phyloP scores from a whole-genome alignment of 2,329 filamentous ascomycete genomes.

The Didymella segeticola region DNA sequence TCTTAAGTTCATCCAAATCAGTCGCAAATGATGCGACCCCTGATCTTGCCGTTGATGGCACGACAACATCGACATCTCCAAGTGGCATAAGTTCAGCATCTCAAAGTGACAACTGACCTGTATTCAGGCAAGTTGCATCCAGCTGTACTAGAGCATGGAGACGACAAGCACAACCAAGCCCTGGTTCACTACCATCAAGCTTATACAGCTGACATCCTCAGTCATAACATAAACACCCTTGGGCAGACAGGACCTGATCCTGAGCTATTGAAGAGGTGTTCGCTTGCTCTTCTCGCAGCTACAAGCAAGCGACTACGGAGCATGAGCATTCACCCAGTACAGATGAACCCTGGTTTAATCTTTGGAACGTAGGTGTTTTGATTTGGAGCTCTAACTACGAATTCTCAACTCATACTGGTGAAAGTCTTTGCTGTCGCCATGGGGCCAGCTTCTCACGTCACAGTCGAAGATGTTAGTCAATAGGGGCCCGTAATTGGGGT shows the following conservation, averaged over 20 bases:
- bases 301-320: slow-evolving; percentile 8
- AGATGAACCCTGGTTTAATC: not conserved
- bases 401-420: not conserved
- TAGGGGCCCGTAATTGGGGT: not conserved
- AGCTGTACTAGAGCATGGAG: slow-evolving; percentile 1
- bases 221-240: slow-evolving; percentile 2
- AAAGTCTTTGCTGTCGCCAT: slow-evolving; percentile 2
- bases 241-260: not conserved
- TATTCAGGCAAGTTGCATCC: slow-evolving; percentile 1
- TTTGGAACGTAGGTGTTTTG: not conserved
- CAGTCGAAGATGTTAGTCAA: not conserved
- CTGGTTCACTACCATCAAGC: slow-evolving; percentile 8
- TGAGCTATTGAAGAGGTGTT: slow-evolving; percentile 1
- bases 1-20: not conserved
- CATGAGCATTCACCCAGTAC: slow-evolving; percentile 8
- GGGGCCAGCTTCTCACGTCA: not conserved
- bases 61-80: not conserved
- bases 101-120: slow-evolving; percentile 4
- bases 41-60: slow-evolving; percentile 3
- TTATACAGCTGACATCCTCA: slow-evolving; percentile 4
- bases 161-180: not conserved
- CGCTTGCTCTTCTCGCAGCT: slow-evolving; percentile 8
- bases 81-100: not conserved
- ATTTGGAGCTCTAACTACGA: not conserved
- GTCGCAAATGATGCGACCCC: not conserved